Percentiles rank a stretch among this genome's conserved stretches.
Evolutionary conservation across 371 early-diverging fungal species (phyloP).

Genomic region (Rhizopus delemar): DNA sequence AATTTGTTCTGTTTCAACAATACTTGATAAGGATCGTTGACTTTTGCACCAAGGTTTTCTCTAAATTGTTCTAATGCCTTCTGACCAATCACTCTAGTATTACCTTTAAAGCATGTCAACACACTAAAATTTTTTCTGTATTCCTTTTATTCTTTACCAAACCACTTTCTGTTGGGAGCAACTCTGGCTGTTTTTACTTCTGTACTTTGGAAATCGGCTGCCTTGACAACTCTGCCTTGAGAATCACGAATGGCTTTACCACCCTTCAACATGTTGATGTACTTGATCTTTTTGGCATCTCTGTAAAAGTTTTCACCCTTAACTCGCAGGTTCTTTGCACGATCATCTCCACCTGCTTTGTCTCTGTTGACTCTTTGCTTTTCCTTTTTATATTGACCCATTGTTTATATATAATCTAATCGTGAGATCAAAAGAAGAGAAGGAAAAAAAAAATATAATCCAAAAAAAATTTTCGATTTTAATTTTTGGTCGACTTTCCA

Average conservation of each 20-base stretch:
- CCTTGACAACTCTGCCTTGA: slow-evolving; percentile 93
- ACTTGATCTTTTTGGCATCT: slow-evolving; percentile 90
- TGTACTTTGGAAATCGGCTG: slow-evolving; percentile 90
- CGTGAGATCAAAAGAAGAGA: not conserved
- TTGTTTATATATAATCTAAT: slow-evolving; percentile 16
- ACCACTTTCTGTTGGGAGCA: slow-evolving; percentile 97
- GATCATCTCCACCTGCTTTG: slow-evolving; percentile 51
- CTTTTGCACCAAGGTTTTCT: slow-evolving; percentile 85
- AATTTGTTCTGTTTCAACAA: slow-evolving; percentile 94
- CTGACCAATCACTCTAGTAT: slow-evolving; percentile 94
- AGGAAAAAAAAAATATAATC: not conserved
- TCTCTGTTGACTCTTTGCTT: slow-evolving; percentile 59
- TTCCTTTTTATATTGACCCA: slow-evolving; percentile 75
- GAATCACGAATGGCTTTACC: slow-evolving; percentile 88
- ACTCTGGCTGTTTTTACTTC: slow-evolving; percentile 83
- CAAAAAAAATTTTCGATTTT: slow-evolving; percentile 1
- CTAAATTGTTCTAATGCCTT: slow-evolving; percentile 89
- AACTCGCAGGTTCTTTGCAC: slow-evolving; percentile 70
- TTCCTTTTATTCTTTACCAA: slow-evolving; percentile 59
- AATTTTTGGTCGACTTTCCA: not conserved
- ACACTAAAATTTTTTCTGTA: no score
- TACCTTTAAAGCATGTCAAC: slow-evolving; percentile 49
- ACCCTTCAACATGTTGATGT: slow-evolving; percentile 90
- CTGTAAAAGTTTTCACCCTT: slow-evolving; percentile 97
- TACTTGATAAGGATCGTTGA: slow-evolving; percentile 96